Percentiles rank a stretch among this genome's conserved stretches.
Evolutionary conservation across 129 eudicot genomes (phyloP).

Genomic region (Helianthus annuus): DNA sequence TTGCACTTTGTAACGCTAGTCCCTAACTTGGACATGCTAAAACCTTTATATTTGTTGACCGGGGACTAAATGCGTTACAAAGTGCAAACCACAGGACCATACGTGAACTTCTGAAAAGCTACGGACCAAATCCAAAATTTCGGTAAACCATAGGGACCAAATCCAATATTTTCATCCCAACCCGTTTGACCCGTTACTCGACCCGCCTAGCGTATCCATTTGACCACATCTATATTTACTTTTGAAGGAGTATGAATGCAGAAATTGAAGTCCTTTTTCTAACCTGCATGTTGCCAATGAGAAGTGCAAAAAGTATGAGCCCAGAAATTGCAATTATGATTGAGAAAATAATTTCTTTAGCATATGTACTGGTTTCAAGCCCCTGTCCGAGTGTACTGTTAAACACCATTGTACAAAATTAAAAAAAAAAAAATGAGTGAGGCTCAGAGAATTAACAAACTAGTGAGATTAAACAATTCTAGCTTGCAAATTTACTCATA

Average conservation of each 20-base stretch:
- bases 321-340: slow-evolving; percentile 80
- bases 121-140: too few relatives aligned
- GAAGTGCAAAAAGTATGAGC: slow-evolving; percentile 92
- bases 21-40: too few relatives aligned
- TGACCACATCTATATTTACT: not conserved
- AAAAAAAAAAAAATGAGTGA: slow-evolving; percentile 1
- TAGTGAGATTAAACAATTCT: not conserved
- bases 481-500: too few relatives aligned
- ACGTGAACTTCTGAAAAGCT: too few relatives aligned
- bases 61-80: too few relatives aligned
- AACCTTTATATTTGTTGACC: too few relatives aligned
- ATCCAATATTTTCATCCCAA: not conserved
- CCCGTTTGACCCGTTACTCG: slow-evolving; percentile 2
- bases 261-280: slow-evolving; percentile 1
- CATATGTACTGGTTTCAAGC: slow-evolving; percentile 79
- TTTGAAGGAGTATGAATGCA: not conserved
- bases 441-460: slow-evolving; percentile 7
- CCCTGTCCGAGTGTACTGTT: slow-evolving; percentile 96
- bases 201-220: not conserved
- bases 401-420: slow-evolving; percentile 15
- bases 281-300: slow-evolving; percentile 97
- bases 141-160: too few relatives aligned
- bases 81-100: too few relatives aligned
- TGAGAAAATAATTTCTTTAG: slow-evolving; percentile 73
- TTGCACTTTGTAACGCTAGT: too few relatives aligned